A percentile compares a stretch with the other conserved stretches of the same genome.
These are phyloP conservation scores for Colletotrichum chlorophyti DNA, from an alignment of 2,329 filamentous ascomycete genomes.

Conservation along the genomic window DNA sequence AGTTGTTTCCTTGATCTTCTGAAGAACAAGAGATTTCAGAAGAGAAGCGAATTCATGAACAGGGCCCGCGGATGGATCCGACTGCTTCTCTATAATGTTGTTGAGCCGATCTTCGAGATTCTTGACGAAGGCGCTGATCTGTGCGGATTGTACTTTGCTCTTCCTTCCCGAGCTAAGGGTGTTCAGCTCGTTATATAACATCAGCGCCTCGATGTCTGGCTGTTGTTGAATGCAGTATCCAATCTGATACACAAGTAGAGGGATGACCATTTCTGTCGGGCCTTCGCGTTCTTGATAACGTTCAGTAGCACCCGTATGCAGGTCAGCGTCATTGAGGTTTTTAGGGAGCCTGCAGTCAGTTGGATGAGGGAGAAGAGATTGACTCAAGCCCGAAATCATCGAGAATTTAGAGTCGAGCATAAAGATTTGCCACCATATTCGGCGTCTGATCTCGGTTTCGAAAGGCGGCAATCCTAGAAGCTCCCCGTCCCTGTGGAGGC, in stretches of 20 bases:
- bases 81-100: conserved; percentile 53
- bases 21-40: conserved; percentile 52
- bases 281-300: conserved; percentile 53
- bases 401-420: conserved; percentile 64
- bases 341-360: conserved; percentile 63
- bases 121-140: conserved; percentile 49
- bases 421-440: conserved; percentile 71
- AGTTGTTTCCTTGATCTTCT: conserved; percentile 55
- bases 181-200: conserved; percentile 34
- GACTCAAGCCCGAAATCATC: conserved; percentile 63
- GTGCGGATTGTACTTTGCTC: conserved; percentile 15
- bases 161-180: conserved; percentile 12
- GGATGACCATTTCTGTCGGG: conserved; percentile 67
- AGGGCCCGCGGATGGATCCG: conserved; percentile 58
- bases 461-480: conserved; percentile 63
- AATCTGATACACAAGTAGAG: conserved; percentile 56
- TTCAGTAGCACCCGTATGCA: conserved; percentile 63
- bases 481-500: conserved; percentile 68
- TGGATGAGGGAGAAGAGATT: conserved; percentile 60
- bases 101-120: conserved; percentile 49
- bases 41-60: conserved; percentile 57
- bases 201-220: conserved; percentile 54
- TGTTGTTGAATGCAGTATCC: conserved; percentile 53
- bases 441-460: conserved; percentile 69
- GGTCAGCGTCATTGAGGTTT: conserved; percentile 67